A percentile compares a stretch with the other conserved stretches of the same genome.
Conservation (phyloP, 257 asterid species). For the Gynochthodes officinalis region DNA sequence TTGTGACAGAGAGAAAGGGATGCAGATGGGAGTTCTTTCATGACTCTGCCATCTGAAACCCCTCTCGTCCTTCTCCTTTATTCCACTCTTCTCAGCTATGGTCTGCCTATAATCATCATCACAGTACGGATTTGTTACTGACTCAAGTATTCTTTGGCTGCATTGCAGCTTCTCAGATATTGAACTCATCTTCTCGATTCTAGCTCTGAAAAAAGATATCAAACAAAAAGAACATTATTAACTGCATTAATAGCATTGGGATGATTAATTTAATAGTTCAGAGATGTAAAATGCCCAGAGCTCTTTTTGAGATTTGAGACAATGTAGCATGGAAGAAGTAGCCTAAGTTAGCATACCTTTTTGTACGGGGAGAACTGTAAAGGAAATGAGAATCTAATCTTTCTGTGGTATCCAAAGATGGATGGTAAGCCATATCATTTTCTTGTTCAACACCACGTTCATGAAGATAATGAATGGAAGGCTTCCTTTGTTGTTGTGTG, state of each 20-base stretch:
- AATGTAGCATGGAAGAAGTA: background rate
- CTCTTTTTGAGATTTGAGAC: constrained; percentile 31
- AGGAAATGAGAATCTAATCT: constrained; percentile 21
- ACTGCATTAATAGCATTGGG: background rate
- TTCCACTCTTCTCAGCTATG: constrained; percentile 36
- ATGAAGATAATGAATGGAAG: constrained; percentile 15
- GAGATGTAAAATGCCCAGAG: background rate
- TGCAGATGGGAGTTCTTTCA: constrained; percentile 11
- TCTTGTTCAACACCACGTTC: constrained; percentile 19
- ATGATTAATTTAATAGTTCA: background rate
- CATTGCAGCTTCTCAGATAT: constrained; percentile 33
- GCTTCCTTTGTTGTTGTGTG: constrained; percentile 32
- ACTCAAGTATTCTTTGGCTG: constrained; percentile 45
- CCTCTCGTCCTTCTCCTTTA: constrained; percentile 7
- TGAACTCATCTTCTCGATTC: constrained; percentile 38
- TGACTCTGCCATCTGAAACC: constrained; percentile 32
- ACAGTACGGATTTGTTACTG: constrained; percentile 44
- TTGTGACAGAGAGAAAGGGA: constrained; percentile 20
- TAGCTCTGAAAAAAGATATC: constrained; percentile 25
- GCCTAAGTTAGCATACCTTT: constrained; percentile 44
- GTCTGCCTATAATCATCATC: constrained; percentile 51
- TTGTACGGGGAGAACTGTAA: constrained; percentile 30
- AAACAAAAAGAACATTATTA: constrained; percentile 15
- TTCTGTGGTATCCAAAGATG: constrained; percentile 12
- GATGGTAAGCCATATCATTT: background rate